Conservation (phyloP, 371 early-diverging fungal species). For the Gilbertella persicaria region DNA sequence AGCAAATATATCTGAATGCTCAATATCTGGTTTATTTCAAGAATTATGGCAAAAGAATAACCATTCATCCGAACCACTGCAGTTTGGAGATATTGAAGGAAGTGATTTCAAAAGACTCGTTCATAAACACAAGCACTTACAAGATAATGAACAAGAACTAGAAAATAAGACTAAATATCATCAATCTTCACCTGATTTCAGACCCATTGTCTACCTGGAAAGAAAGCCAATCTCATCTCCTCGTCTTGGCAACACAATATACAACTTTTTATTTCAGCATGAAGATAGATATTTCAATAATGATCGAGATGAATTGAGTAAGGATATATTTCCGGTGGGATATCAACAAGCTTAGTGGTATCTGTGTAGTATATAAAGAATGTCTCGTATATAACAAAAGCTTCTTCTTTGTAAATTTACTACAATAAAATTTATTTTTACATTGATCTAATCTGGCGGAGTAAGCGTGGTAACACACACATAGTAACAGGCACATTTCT, state of each 20-base stretch:
- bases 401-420: background rate
- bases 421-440: background rate
- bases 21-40: slow-evolving; percentile 18
- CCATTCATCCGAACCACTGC: background rate
- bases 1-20: slow-evolving; percentile 8
- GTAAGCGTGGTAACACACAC: no score
- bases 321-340: slow-evolving; percentile 43
- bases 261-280: slow-evolving; percentile 26
- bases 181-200: slow-evolving; percentile 23
- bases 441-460: no score
- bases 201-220: slow-evolving; percentile 14
- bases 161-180: slow-evolving; percentile 6
- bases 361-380: background rate
- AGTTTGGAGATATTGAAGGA: slow-evolving; percentile 22
- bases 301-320: slow-evolving; percentile 38
- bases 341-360: slow-evolving; percentile 4
- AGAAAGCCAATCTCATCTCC: slow-evolving; percentile 3
- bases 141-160: slow-evolving; percentile 3
- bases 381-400: background rate
- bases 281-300: slow-evolving; percentile 43
- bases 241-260: slow-evolving; percentile 22
- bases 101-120: slow-evolving; percentile 32
- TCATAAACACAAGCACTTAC: slow-evolving; percentile 25
- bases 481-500: no score
- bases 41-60: slow-evolving; percentile 9